Evolutionary conservation across 2,329 filamentous ascomycete genomes (phyloP), one percentile per base, ranked within the genome.

Genomic region (Epichloe bromicola): DNA sequence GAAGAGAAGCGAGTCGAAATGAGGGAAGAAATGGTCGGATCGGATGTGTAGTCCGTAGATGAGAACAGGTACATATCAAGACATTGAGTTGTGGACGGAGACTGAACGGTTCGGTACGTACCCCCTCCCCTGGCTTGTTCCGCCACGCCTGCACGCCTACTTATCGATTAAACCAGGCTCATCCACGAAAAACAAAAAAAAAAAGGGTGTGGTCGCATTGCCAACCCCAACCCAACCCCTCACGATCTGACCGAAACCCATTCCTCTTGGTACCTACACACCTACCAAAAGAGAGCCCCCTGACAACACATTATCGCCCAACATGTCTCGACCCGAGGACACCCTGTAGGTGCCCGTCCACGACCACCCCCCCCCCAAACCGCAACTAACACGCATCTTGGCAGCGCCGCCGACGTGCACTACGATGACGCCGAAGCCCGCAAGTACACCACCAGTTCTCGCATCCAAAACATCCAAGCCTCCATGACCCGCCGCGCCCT

Each of bases 291-390:
- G 20, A 23, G 20, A 26, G 23, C 23, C 23, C 23, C 23, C 3
- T n/a, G n/a, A 42, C 39, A 10, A 39, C 23, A 20, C 17, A 47
- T 1, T 1, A 39, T 40, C 41, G 33, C 48, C 26, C 72, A 84
- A 45, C 64, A 97, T 98, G 93, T 97, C 93, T 64, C 88, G 93
- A 60, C 93, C 93, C 57, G 93, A 98, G 76, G 93, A 98, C 72
- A 86, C 82, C 58, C 82, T 97, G 87, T 93, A 75, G 63, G 79
- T 61, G 34, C 53, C 30, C 42, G 50, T 52, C 48, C 54, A 54
- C 57, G 57, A 51, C 53, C 23, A 6, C 1, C 23, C 5, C 23
- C 6, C 20, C 17, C 15, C 11, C 1, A 11, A 30, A 41, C 37
- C 37, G 23, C 40, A 6, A 20, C 17, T 12, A n/a, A 34, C 15